Evolutionary conservation across 768 basidiomycete genomes (phyloP).

Genomic region (Neoboletus magnificus): DNA sequence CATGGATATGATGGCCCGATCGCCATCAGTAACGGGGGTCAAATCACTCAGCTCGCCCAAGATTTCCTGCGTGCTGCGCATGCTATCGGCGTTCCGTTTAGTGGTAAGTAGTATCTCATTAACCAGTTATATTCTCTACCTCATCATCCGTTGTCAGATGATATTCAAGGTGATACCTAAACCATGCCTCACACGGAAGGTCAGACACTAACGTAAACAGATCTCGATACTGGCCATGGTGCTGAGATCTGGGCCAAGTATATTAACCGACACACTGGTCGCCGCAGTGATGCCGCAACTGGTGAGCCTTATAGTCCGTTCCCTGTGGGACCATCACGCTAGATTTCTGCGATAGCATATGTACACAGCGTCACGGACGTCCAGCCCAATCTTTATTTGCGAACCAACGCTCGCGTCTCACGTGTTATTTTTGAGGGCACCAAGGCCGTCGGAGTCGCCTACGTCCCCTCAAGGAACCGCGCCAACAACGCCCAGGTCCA

Average conservation of each 20-base stretch:
- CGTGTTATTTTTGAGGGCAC: conserved; percentile 71
- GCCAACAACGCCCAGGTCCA: conserved; percentile 45
- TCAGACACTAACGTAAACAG: conserved; percentile 27
- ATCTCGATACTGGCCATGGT: conserved; percentile 56
- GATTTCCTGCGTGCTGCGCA: conserved; percentile 67
- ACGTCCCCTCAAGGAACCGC: conserved; percentile 62
- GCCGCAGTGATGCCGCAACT: conserved; percentile 69
- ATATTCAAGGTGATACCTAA: conserved; percentile 49
- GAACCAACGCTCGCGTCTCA: conserved; percentile 62
- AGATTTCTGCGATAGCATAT: conserved; percentile 41
- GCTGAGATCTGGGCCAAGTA: conserved; percentile 78
- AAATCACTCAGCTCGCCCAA: conserved; percentile 59
- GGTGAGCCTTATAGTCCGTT: conserved; percentile 36
- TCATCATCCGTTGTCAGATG: conserved; percentile 39
- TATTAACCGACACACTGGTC: conserved; percentile 69
- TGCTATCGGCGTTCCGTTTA: conserved; percentile 59
- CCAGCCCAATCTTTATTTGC: conserved; percentile 64
- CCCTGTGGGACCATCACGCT: not conserved
- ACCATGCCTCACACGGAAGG: not conserved
- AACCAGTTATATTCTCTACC: not conserved
- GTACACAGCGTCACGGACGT: conserved; percentile 70
- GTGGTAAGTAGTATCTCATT: conserved; percentile 40
- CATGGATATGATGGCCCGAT: conserved; percentile 76
- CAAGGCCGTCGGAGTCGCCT: conserved; percentile 70
- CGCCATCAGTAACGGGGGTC: conserved; percentile 67